A percentile compares a stretch with the other conserved stretches of the same genome.
These are phyloP conservation scores for Globisporangium viniferum DNA, from an alignment of 352 stramenopile species.

Conservation along the genomic window DNA sequence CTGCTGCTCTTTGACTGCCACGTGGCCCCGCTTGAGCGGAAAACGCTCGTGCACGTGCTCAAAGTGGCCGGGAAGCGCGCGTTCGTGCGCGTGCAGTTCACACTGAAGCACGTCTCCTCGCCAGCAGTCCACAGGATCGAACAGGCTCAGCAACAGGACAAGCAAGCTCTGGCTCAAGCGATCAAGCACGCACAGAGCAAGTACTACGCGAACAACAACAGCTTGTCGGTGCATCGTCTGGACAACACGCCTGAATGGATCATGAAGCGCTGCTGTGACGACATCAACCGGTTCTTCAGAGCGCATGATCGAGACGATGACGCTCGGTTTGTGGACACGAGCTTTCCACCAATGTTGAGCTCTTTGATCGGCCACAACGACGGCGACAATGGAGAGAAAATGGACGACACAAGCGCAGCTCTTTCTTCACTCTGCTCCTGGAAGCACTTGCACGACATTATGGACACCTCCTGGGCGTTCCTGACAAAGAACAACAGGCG, in stretches of 20 bases:
- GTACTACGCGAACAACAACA: constrained; percentile 3
- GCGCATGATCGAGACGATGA: not conserved
- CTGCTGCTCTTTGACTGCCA: constrained; percentile 23
- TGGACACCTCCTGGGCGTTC: constrained; percentile 30
- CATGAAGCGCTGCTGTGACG: constrained; percentile 19
- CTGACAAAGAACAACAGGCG: not conserved
- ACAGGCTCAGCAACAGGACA: not conserved
- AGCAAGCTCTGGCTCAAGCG: not conserved
- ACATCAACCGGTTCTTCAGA: constrained; percentile 40
- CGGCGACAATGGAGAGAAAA: not conserved
- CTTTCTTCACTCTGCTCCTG: constrained; percentile 24
- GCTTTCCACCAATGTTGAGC: constrained; percentile 20
- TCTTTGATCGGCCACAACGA: not conserved
- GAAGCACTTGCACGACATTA: constrained; percentile 25
- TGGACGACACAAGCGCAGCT: not conserved
- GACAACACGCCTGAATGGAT: constrained; percentile 5
- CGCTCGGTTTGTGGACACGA: constrained; percentile 35
- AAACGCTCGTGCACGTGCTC: constrained; percentile 27
- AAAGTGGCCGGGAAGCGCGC: constrained; percentile 26
- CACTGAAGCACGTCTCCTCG: not conserved
- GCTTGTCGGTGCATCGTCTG: constrained; percentile 12
- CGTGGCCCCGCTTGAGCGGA: constrained; percentile 37
- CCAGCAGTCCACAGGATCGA: constrained; percentile 11
- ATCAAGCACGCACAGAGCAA: not conserved
- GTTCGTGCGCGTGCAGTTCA: constrained; percentile 47